A percentile compares a stretch with the other conserved stretches of the same genome.
Evolutionary conservation across 306 rosid genomes (phyloP).

Genomic region (Cucumis sativus): Cucumber_9930_V3 NC_026659.2:20635501-20636000

Average conservation of each 20-base stretch:
- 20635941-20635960: slow-evolving; percentile 47
- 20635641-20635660: slow-evolving; percentile 44
- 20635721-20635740: slow-evolving; percentile 50
- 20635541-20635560: slow-evolving; percentile 56
- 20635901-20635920: slow-evolving; percentile 62
- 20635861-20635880: slow-evolving; percentile 34
- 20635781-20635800: slow-evolving; percentile 39
- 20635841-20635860: slow-evolving; percentile 25
- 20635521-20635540: slow-evolving; percentile 50
- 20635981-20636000: slow-evolving; percentile 56
- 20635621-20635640: slow-evolving; percentile 56
- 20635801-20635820: slow-evolving; percentile 73
- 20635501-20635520: slow-evolving; percentile 50
- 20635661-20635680: slow-evolving; percentile 51
- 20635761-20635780: slow-evolving; percentile 20
- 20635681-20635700: slow-evolving; percentile 49
- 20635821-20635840: slow-evolving; percentile 53
- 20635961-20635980: slow-evolving; percentile 34
- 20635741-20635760: slow-evolving; percentile 45
- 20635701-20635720: slow-evolving; percentile 76
- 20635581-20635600: slow-evolving; percentile 94
- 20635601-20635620: slow-evolving; percentile 57
- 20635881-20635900: slow-evolving; percentile 81
- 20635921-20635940: slow-evolving; percentile 41
- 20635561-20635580: slow-evolving; percentile 51